Base-by-base conservation (phyloP, 2,329 filamentous ascomycete genomes). In the Verticillium alfalfae region DNA sequence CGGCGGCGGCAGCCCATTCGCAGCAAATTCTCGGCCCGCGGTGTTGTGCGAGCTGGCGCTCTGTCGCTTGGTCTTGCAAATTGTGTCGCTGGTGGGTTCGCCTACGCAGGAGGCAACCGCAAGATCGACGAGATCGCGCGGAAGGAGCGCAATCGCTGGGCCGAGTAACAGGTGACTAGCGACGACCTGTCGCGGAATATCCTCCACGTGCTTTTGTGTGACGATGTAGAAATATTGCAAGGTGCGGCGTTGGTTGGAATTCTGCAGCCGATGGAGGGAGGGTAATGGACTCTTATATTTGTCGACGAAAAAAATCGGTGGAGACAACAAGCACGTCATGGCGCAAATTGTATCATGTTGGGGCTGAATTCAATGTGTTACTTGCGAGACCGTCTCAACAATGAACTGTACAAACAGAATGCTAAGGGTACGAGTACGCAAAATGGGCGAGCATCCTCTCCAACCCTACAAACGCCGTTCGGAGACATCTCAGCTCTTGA, bases 401-500 rank as follows among this genome's bases (percentile, higher is more conserved):
- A n/a, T 31, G 2, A 52, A 22, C 5, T 22, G 10, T 52, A 52
- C 18, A 52, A 22, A 52, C 45, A 52, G 31, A 49, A 22, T 22
- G 9, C 18, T 31, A 31, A 31, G 26, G 26, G 3, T 31, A 31
- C 45, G n/a, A 26, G 45, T 52, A 26, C 18, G 18, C 18, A 18
- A 8, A 31, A 52, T 10, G 18, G 10, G 45, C 16, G 18, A 10
- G 45, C 18, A 18, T 2, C 45, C 45, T 12, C 45, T 12, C 18
- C 18, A 52, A 26, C 45, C 45, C 45, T 9, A 26, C 18, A 9
- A 52, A 26, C 45, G 6, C 45, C 18, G 5, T 22, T 58, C 64
- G 75, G 79, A 81, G 80, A 81, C 79, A 68, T 73, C 75, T 84
- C 82, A 84, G 82, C 82, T 78, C 82, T 84, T 84, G 82, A 84